Conservation (phyloP, 1,139 yeast genomes). For the Diutina neorugosa region DNA sequence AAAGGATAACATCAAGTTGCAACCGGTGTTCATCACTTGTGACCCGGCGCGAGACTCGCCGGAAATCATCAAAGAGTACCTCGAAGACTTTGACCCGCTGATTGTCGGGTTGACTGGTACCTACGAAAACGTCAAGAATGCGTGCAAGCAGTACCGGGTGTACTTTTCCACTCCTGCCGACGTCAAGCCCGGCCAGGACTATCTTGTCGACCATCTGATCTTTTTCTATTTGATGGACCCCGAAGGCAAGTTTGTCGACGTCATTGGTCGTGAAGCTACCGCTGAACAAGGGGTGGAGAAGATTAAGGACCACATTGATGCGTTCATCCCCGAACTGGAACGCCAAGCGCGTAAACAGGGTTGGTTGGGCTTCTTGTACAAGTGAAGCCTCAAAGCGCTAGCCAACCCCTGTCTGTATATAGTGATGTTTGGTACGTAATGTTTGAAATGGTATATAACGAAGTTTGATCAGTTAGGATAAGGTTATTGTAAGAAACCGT, state of each 20-base stretch:
- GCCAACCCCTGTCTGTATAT: neutral
- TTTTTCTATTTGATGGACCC: slow-evolving; percentile 95
- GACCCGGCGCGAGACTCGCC: slow-evolving; percentile 94
- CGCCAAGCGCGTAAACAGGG: slow-evolving; percentile 48
- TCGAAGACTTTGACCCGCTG: slow-evolving; percentile 78
- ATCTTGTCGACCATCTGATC: slow-evolving; percentile 91
- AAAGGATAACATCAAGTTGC: slow-evolving; percentile 47
- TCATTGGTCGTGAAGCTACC: slow-evolving; percentile 81
- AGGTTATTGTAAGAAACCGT: too few relatives aligned
- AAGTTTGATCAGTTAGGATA: too few relatives aligned
- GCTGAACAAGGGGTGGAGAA: slow-evolving; percentile 71
- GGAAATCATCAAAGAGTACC: slow-evolving; percentile 63
- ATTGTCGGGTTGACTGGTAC: slow-evolving; percentile 87
- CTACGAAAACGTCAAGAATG: slow-evolving; percentile 69
- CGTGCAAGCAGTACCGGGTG: slow-evolving; percentile 82
- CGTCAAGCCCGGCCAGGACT: slow-evolving; percentile 90
- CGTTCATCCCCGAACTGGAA: slow-evolving; percentile 59
- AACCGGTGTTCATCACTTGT: slow-evolving; percentile 87
- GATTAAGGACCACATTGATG: slow-evolving; percentile 64
- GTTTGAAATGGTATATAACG: neutral
- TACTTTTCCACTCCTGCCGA: slow-evolving; percentile 93
- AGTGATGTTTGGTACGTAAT: neutral
- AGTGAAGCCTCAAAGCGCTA: slow-evolving; percentile 11
- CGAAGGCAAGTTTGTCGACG: slow-evolving; percentile 90
- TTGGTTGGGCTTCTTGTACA: slow-evolving; percentile 43